Base-by-base conservation (phyloP, 2,329 filamentous ascomycete genomes). In the Piedraia hortae region DNA sequence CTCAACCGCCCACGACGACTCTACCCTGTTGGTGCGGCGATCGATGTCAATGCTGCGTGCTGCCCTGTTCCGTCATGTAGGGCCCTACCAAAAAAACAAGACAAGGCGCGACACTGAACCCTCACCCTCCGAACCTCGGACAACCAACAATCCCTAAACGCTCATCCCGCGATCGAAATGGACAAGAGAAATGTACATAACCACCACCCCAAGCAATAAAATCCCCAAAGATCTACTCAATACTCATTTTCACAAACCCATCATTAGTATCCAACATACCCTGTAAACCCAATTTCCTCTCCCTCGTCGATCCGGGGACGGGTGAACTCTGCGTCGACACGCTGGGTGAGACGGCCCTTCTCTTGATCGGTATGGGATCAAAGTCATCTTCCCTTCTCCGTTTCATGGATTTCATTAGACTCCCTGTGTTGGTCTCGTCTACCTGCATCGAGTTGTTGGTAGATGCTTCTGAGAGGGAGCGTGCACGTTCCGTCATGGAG, bases 201-300 rank as follows among this genome's bases (percentile, higher is more conserved):
- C n/a, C n/a, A n/a, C n/a, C n/a, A n/a, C n/a, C n/a, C n/a, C 8
- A 23, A 8, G 10, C 13, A 5, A 20, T 14, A 6, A 10, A 20
- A 14, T 9, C 7, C 13, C 9, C 25, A n/a, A n/a, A n/a, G n/a
- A n/a, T 17, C 47, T 50, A 90, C 44, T 91, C 80, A 37, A 91
- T 90, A 44, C 74, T 90, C 73, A 93, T 85, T 36, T 82, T 78
- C 70, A 90, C 90, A 31, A 91, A 56, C 2, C 78, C 74, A 43
- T 91, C 82, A 41, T 77, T 77, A n/a, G 82, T 82, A 45, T 91
- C 82, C 10, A 63, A 71, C 80, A 93, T 91, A 1, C 80, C 77
- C 46, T 91, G 80, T 33, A 88, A 58, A 5, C 77, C 77, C 8
- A 89, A 55, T 15, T 74, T 30, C 53, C 68, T 58, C 14, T 35